These are phyloP conservation scores for Rhodotorula sp. DNA, from an alignment of 1,284 basidiomycete species.

Conservation along the genomic window DNA sequence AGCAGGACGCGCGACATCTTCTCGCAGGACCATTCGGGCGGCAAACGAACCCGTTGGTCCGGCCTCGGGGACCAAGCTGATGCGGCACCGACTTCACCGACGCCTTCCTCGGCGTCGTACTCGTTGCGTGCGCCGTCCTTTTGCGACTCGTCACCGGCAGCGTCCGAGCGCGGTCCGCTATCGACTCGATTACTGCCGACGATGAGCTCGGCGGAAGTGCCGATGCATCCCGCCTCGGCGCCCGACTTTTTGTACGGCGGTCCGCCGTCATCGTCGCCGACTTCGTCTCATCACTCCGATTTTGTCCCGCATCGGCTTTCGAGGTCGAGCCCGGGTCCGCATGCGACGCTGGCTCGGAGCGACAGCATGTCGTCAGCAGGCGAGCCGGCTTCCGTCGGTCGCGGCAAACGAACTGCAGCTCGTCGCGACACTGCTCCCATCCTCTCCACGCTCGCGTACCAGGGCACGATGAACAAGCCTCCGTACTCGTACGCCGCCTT, in stretches of 20 bases:
- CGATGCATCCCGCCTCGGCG: slow-evolving; percentile 29
- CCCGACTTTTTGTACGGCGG: slow-evolving; percentile 34
- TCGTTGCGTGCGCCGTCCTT: slow-evolving; percentile 38
- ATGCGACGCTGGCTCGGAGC: neutral
- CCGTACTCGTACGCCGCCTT: slow-evolving; percentile 87
- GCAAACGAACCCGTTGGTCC: slow-evolving; percentile 30
- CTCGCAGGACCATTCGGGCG: slow-evolving; percentile 4
- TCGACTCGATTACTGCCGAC: neutral
- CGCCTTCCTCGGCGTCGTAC: slow-evolving; percentile 26
- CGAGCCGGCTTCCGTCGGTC: neutral
- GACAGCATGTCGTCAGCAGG: slow-evolving; percentile 2
- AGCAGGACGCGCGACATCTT: slow-evolving; percentile 30
- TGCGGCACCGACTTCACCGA: slow-evolving; percentile 24
- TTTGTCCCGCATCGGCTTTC: slow-evolving; percentile 20
- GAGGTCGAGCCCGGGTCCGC: slow-evolving; percentile 34
- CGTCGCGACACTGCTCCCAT: slow-evolving; percentile 11
- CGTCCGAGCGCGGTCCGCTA: slow-evolving; percentile 25
- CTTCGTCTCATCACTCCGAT: slow-evolving; percentile 31
- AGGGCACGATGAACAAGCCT: slow-evolving; percentile 57
- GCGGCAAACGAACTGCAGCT: slow-evolving; percentile 11
- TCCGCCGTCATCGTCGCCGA: slow-evolving; percentile 33
- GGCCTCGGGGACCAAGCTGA: neutral
- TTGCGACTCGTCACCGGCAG: slow-evolving; percentile 39
- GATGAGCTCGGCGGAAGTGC: neutral
- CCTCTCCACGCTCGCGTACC: slow-evolving; percentile 4